Evolutionary conservation across 768 basidiomycete genomes (phyloP).

Genomic region (Hirschioporus abietinus): DNA sequence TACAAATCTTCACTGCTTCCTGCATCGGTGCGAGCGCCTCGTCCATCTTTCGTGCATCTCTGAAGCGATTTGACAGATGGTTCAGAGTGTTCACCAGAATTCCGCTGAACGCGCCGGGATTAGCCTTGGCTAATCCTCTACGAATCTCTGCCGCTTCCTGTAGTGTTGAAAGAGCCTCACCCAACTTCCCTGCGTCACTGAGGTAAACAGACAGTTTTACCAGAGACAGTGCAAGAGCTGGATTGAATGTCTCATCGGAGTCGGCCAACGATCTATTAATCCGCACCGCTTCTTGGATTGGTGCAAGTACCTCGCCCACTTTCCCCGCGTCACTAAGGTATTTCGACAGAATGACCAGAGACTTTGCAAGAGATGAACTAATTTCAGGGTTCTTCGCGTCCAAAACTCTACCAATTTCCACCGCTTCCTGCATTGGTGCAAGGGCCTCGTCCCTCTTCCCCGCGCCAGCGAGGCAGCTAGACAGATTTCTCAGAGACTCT

Average conservation of each 20-base stretch:
- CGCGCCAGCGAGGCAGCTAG: conserved; percentile 5
- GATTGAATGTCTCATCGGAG: conserved; percentile 2
- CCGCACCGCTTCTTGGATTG: not conserved
- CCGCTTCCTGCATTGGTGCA: not conserved
- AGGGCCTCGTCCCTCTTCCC: conserved; percentile 11
- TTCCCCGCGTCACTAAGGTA: conserved; percentile 4
- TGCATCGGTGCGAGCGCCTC: conserved; percentile 10
- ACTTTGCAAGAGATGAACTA: conserved; percentile 6
- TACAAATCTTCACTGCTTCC: conserved; percentile 6
- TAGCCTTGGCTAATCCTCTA: not conserved
- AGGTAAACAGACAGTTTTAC: not conserved
- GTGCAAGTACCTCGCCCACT: conserved; percentile 9
- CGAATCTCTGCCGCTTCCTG: no score
- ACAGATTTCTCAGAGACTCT: conserved; percentile 8
- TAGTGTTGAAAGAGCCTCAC: not conserved
- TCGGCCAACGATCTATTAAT: not conserved
- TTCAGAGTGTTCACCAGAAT: conserved; percentile 8
- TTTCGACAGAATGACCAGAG: conserved; percentile 7
- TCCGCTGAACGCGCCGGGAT: not conserved
- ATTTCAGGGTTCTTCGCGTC: not conserved
- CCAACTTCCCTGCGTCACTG: not conserved
- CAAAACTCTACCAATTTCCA: no score
- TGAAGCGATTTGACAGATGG: conserved; percentile 9
- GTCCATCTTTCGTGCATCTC: conserved; percentile 6
- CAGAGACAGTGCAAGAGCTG: conserved; percentile 7